Base-by-base conservation (phyloP, 1,139 yeast species). In the Blastobotrys malaysiensis region DNA sequence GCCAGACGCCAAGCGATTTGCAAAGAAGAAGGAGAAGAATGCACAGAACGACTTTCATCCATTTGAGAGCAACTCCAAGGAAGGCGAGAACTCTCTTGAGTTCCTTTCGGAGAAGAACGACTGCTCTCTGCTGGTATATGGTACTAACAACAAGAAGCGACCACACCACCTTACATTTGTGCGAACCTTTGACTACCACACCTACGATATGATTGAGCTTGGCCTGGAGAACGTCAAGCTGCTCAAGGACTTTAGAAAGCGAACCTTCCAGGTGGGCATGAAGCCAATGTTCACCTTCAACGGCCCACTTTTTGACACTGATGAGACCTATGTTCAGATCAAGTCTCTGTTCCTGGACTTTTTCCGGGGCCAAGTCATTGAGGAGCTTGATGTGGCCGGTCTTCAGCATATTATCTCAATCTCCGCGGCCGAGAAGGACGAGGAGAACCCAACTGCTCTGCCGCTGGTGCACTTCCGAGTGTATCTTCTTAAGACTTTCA, bases 31-130 rank as follows among this genome's bases (percentile, higher is more conserved):
- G 39, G 39, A 31, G 39, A 31, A 31, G 39, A 31, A 31, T n/a
- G 39, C 39, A 31, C 39, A 31, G 39, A 93, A 93, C 67, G 93
- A 88, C 52, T 78, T 93, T 58, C 80, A 87, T 65, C 99, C 99
- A 11, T 93, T 93, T 72, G 99, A 93, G 72, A 98, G 95, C 68
- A 79, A 89, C n/a, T 68, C 85, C 5, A 31, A 31, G 39, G 39
- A 31, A 31, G 39, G 39, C 14, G 39, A 31, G 16, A 31, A 31
- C 16, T 81, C 86, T 46, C 74, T 95, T 57, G 99, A 95, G 71
- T 93, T 95, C 66, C 88, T 91, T 69, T 79, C 96, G 60, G 97
- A 91, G 71, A 95, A 93, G 78, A 95, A 93, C 70, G 99, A 93
- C 71, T 73, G 87, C 49, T 89, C 98, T 2, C 74, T 93, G 59